These are phyloP conservation scores for Conringia planisiliqua DNA, from an alignment of 345 rosid species.

Conservation along the genomic window DNA sequence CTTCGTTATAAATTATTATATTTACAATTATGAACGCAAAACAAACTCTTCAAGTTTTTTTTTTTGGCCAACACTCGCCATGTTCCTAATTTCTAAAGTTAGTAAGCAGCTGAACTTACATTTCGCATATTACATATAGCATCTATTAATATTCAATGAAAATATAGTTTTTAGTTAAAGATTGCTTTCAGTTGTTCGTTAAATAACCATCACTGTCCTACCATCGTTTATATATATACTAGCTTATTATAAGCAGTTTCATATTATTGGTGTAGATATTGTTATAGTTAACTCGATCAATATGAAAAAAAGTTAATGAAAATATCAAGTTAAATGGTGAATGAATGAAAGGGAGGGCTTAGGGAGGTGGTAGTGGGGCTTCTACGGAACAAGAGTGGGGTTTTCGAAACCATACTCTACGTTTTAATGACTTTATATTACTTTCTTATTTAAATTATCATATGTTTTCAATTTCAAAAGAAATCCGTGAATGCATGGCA, in stretches of 20 bases:
- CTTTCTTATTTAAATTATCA: not conserved
- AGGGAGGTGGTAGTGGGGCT: conserved; percentile 24
- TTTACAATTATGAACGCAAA: conserved; percentile 26
- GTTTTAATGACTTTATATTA: conserved; percentile 6
- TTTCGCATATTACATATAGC: not conserved
- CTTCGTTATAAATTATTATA: conserved; percentile 9
- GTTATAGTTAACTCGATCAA: not conserved
- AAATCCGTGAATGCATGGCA: conserved; percentile 12
- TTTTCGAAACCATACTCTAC: conserved; percentile 26
- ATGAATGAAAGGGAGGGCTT: conserved; percentile 2
- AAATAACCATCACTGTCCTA: not conserved
- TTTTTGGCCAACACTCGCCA: conserved; percentile 4
- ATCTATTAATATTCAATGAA: not conserved
- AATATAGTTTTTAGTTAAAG: not conserved
- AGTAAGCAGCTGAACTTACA: conserved; percentile 13
- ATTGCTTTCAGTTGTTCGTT: not conserved
- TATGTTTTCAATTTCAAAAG: conserved; percentile 8
- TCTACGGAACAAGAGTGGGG: conserved; percentile 29
- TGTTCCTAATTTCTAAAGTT: not conserved
- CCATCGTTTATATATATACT: not conserved
- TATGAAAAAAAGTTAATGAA: not conserved
- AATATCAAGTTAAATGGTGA: not conserved
- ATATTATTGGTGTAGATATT: not conserved
- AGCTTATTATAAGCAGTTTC: not conserved
- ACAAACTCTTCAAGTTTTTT: conserved; percentile 3